Evolutionary conservation across 495 filamentous ascomycete species (phyloP).

Genomic region (Tuber brumale): DNA sequence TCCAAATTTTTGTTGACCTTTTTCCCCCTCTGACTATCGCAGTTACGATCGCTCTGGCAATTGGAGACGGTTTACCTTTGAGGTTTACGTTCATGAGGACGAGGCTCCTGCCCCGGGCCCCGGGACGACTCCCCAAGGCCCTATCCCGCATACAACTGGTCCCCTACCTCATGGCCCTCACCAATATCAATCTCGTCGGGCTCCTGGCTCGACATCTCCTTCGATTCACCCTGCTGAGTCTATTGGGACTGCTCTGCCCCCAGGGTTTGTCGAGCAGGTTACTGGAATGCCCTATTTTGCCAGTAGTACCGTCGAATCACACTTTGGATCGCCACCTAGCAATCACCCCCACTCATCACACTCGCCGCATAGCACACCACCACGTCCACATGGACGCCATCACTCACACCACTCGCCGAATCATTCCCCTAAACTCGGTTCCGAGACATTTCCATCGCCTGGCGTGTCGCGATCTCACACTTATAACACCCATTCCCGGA

Average conservation of each 20-base stretch:
- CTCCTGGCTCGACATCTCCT: constrained; percentile 23
- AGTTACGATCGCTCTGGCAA: constrained; percentile 25
- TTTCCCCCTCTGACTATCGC: constrained; percentile 11
- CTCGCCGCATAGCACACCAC: constrained; percentile 30
- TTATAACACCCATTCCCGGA: constrained; percentile 1
- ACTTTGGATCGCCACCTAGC: constrained; percentile 26
- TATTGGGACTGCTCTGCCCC: constrained; percentile 14
- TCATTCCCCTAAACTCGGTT: constrained; percentile 19
- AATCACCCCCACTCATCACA: constrained; percentile 24
- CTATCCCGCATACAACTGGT: not conserved
- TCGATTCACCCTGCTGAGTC: constrained; percentile 27
- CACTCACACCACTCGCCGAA: constrained; percentile 28
- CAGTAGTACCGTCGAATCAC: constrained; percentile 21
- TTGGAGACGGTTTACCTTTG: constrained; percentile 36
- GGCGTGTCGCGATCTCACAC: constrained; percentile 29
- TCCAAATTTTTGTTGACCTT: constrained; percentile 1
- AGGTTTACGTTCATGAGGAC: constrained; percentile 36
- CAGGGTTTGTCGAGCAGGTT: constrained; percentile 24
- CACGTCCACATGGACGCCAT: constrained; percentile 21
- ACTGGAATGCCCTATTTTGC: constrained; percentile 19
- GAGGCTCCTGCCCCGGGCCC: constrained; percentile 24
- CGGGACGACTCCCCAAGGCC: constrained; percentile 3
- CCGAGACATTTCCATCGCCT: constrained; percentile 19
- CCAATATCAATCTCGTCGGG: constrained; percentile 22
- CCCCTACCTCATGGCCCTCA: constrained; percentile 12